Base-by-base conservation (phyloP, 2,329 filamentous ascomycete species). In the Didymellaceae sp. region DNA sequence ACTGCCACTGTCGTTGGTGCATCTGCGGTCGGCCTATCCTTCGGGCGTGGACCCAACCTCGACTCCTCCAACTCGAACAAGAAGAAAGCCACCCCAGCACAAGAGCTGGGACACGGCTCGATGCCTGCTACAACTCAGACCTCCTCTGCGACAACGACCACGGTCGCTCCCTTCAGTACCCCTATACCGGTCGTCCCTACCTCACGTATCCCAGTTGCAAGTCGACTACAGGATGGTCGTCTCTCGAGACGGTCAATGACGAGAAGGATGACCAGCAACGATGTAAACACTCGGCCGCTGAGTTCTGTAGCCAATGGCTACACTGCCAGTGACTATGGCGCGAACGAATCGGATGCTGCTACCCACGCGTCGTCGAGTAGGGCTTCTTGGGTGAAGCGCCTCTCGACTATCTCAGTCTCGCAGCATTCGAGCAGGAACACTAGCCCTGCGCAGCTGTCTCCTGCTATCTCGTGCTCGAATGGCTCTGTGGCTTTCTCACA, bases 371-470 rank as follows among this genome's bases (percentile, higher is more conserved):
- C 78, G 38, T 57, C 66, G 34, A 57, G 67, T 25, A 75, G 79
- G 18, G 73, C 78, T 45, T 90, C 87, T 21, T 92, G 89, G 89
- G 84, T 91, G 57, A 83, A 84, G 61, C 84, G 87, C 40, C 75
- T 91, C 30, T 90, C 88, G 18, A 77, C 84, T 34, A 82, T 87
- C 18, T 86, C 86, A 16, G 88, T 85, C 20, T 78, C 77, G 37
- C 85, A 86, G 58, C 81, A 83, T 71, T 85, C 82, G 55, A 89
- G 85, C 63, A 72, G 79, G 21, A 79, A 84, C 54, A 88, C 87
- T 25, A 89, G 84, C 63, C 76, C 86, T 49, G 83, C 82, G 6
- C 84, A 84, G 17, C 83, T 87, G 45, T 86, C 86, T 9, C 83
- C 85, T 34, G 87, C 87, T 2, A 70, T 89, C 31, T 79, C 80